Evolutionary conservation across 305 asterid genomes (phyloP), one percentile per base, ranked within the genome.

Genomic region (Galium porrigens): DNA sequence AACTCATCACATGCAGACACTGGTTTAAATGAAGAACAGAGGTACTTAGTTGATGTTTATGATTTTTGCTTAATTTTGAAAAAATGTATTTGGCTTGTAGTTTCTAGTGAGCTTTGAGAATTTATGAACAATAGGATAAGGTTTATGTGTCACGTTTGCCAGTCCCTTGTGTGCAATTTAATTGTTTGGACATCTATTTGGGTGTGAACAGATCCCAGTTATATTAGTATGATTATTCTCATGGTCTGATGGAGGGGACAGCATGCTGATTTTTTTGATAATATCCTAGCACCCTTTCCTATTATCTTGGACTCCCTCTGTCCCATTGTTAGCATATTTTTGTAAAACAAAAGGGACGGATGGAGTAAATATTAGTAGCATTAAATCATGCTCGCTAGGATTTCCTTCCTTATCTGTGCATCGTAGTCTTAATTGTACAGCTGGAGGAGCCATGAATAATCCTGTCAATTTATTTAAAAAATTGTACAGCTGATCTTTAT

Each of bases 1-100:
- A 79, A 81, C 74, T 76, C 82, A 58, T 73, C 74, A 27, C 84
- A 84, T 70, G 70, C 65, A 22, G 95, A 88, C 75, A 76, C 81
- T 74, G 92, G 85, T 68, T 79, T 88, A 74, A 90, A 74, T 73
- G 96, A 88, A 76, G 92, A 90, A 62, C 90, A 82, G 71, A 90
- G 97, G 97, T 90, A 83, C 68, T 27, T 5, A 30, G 20, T 14
- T 44, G 52, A 34, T 36, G 30, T 48, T 25, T 37, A 61, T 51
- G 30, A 18, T 20, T 52, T 52, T 15, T 14, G 20, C 52, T 14
- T 46, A n/a, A 46, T n/a, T 15, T 15, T 46, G 1, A 46, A 46
- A 46, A n/a, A 42, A 11, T 42, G 49, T n/a, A 42, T 42, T 11
- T 42, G 49, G 9, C 17, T 12, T 42, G 17, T 42, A 39, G 46